These are phyloP conservation scores for Capillidium heterosporum DNA, from an alignment of 371 early-diverging fungal genomes.

Conservation along the genomic window DNA sequence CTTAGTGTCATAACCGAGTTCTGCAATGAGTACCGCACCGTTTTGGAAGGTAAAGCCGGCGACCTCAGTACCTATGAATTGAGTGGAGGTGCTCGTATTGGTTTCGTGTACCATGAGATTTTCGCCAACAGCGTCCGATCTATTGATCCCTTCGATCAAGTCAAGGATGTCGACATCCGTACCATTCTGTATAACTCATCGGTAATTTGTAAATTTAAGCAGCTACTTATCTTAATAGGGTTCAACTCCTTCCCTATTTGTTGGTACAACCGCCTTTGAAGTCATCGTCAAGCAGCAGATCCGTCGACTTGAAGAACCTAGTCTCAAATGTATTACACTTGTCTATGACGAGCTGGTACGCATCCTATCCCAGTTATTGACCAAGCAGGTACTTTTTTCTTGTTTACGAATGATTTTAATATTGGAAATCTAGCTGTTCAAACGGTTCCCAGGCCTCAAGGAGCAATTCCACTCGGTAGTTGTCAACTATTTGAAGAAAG, in stretches of 20 bases:
- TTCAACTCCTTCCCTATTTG: conserved; percentile 89
- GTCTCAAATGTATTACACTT: conserved; percentile 79
- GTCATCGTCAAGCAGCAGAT: conserved; percentile 94
- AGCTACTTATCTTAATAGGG: conserved; percentile 26
- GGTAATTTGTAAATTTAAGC: conserved; percentile 18
- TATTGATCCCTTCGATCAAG: conserved; percentile 91
- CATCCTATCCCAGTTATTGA: conserved; percentile 74
- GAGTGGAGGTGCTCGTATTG: conserved; percentile 94
- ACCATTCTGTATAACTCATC: conserved; percentile 96
- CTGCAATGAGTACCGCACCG: conserved; percentile 79
- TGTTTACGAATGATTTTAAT: background rate
- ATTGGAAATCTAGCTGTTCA: conserved; percentile 37
- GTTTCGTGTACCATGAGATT: conserved; percentile 95
- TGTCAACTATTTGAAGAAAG: conserved; percentile 77
- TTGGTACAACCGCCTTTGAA: conserved; percentile 95
- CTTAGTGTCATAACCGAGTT: conserved; percentile 94
- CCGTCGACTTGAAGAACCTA: conserved; percentile 88
- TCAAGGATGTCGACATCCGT: conserved; percentile 95
- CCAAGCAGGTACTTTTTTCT: conserved; percentile 42
- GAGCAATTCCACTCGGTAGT: conserved; percentile 83
- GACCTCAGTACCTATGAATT: conserved; percentile 87
- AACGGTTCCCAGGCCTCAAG: conserved; percentile 84
- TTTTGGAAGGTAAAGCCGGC: conserved; percentile 85
- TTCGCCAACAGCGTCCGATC: conserved; percentile 79
- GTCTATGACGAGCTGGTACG: conserved; percentile 92